phyloP scores from a whole-genome alignment of 805 yeast genomes.

The Starmerella davenportii region DNA sequence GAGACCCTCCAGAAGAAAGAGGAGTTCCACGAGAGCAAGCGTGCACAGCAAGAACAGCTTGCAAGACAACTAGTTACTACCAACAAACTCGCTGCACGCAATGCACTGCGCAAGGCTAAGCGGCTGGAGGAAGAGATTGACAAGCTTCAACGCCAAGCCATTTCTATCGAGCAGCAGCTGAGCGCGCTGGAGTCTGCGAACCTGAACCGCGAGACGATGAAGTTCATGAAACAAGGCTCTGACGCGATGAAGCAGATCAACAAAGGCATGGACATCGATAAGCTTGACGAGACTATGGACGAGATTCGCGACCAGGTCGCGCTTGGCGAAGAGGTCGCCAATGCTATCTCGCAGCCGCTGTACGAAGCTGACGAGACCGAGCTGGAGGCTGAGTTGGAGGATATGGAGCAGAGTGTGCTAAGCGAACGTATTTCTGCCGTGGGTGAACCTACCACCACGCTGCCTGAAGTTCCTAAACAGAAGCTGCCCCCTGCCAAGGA shows the following conservation, averaged over 20 bases:
- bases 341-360: slow-evolving; percentile 87
- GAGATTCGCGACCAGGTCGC: slow-evolving; percentile 95
- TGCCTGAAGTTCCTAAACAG: slow-evolving; percentile 21
- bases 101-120: slow-evolving; percentile 78
- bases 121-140: slow-evolving; percentile 56
- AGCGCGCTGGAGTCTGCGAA: slow-evolving; percentile 87
- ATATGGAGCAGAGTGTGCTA: slow-evolving; percentile 63
- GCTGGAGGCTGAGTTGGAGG: slow-evolving; percentile 82
- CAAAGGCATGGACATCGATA: slow-evolving; percentile 85
- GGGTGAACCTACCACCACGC: slow-evolving; percentile 24
- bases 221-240: slow-evolving; percentile 97
- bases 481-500: slow-evolving; percentile 16
- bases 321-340: slow-evolving; percentile 83
- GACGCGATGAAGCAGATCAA: slow-evolving; percentile 92
- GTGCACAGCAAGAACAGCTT: slow-evolving; percentile 56
- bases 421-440: slow-evolving; percentile 39
- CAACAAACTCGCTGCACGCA: slow-evolving; percentile 62
- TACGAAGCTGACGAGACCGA: slow-evolving; percentile 78
- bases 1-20: slow-evolving; percentile 73
- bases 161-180: slow-evolving; percentile 75
- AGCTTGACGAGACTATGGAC: slow-evolving; percentile 95
- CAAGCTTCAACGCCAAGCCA: slow-evolving; percentile 73
- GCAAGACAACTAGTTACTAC: slow-evolving; percentile 63
- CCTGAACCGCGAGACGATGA: slow-evolving; percentile 93
- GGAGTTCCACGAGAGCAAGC: slow-evolving; percentile 61